Base-by-base conservation (phyloP, 2,329 filamentous ascomycete species). In the Colletotrichum horii region DNA sequence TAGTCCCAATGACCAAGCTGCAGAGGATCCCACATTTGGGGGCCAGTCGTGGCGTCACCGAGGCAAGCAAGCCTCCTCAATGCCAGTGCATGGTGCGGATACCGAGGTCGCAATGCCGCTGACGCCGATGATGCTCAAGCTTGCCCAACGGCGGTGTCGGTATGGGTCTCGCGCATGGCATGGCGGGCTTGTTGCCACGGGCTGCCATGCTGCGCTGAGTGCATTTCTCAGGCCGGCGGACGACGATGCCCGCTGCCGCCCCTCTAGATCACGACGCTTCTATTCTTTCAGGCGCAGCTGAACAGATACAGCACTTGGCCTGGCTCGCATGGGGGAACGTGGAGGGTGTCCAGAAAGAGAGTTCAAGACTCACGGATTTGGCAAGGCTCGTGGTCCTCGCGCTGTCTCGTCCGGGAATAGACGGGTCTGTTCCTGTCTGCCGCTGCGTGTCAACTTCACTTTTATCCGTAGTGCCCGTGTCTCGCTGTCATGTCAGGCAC, bases 401-500 rank as follows among this genome's bases (percentile, higher is more conserved):
- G 68, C 34, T 71, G 73, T 75, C 73, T 75, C 43, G 69, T 64
- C 24, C 73, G 73, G 73, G 64, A 75, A 68, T 75, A 73, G 62
- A n/a, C 73, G 69, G 69, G 64, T 64, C 64, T 73, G 73, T 73
- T 66, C 56, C 73, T 75, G 43, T 61, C 62, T 71, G 69, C 64
- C 62, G 71, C 64, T 67, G 70, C 61, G 58, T 61, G 74, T 76
- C 74, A 76, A 76, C 52, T 66, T 61, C 55, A 65, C 56, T 38
- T 34, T 66, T 73, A 58, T 32, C 64, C 73, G 73, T 73, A 75
- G 73, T 43, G 69, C 55, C 74, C 74, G 71, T 76, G 74, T 76
- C 74, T 76, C 66, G 71, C 71, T 76, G 65, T 73, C 74, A 74
- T 74, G 74, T 74, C 70, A 74, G 74, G 74, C 71, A 76, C 74